These are phyloP conservation scores for Lotmaria passim DNA, from an alignment of 208 protist genomes.

Conservation along the genomic window DNA sequence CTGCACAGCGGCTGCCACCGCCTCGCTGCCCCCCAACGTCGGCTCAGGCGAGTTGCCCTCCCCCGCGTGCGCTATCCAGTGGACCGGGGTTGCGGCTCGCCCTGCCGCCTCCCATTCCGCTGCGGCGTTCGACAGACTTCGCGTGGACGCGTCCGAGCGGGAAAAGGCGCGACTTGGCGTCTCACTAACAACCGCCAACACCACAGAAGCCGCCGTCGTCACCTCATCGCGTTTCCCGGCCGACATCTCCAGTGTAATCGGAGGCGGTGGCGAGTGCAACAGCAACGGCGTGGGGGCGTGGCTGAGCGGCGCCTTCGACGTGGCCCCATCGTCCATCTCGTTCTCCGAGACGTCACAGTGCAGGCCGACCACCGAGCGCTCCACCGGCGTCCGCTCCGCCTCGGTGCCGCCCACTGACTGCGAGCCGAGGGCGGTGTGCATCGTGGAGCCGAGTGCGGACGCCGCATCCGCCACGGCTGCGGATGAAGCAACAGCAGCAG, in stretches of 20 bases:
- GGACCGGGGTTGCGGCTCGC: not conserved
- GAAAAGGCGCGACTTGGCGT: constrained; percentile 8
- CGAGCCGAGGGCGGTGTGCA: not conserved
- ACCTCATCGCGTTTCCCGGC: not conserved
- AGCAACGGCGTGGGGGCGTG: constrained; percentile 19
- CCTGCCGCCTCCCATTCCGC: not conserved
- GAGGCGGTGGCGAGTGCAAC: not conserved
- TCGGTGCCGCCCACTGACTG: constrained; percentile 9
- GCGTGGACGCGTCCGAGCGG: constrained; percentile 19
- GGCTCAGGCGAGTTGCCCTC: not conserved
- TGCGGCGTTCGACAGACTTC: constrained; percentile 3
- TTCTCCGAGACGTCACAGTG: constrained; percentile 1
- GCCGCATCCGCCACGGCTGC: not conserved
- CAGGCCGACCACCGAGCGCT: not conserved
- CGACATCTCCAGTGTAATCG: not conserved
- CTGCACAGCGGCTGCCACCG: not conserved
- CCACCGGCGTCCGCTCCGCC: constrained; percentile 16
- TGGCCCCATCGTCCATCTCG: constrained; percentile 3
- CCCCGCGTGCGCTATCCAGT: not conserved
- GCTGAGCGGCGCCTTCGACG: constrained; percentile 13
- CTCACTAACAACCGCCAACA: not conserved
- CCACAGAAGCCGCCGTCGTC: not conserved
- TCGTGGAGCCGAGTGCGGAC: not conserved
- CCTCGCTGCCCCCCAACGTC: not conserved
- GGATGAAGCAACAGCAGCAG: not conserved